A percentile compares a stretch with the other conserved stretches of the same genome.
phyloP scores from a whole-genome alignment of 2,329 filamentous ascomycete species.

The Neofusicoccum parvum region DNA sequence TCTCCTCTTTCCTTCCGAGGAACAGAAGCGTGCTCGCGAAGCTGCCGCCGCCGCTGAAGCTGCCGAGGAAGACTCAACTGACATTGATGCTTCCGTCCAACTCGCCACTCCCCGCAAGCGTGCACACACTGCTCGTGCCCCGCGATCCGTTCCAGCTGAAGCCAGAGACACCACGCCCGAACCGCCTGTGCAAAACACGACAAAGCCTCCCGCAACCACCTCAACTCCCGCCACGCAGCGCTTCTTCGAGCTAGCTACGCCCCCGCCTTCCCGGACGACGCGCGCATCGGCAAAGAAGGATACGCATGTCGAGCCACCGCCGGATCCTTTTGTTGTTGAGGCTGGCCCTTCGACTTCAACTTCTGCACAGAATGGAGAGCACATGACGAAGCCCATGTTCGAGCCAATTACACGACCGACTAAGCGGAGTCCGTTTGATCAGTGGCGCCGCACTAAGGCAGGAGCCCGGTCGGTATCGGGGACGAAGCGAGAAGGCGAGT shows the following conservation, averaged over 20 bases:
- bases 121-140: slow-evolving; percentile 30
- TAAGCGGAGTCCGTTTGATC: slow-evolving; percentile 64
- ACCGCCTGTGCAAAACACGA: slow-evolving; percentile 27
- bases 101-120: slow-evolving; percentile 1
- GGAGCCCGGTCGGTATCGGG: background rate
- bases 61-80: slow-evolving; percentile 62
- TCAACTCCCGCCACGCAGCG: slow-evolving; percentile 51
- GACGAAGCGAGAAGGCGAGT: slow-evolving; percentile 36
- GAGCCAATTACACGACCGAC: slow-evolving; percentile 22
- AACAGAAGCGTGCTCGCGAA: slow-evolving; percentile 46
- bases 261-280: slow-evolving; percentile 63
- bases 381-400: slow-evolving; percentile 19
- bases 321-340: slow-evolving; percentile 1
- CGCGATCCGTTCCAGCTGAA: slow-evolving; percentile 27
- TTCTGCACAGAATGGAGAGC: background rate
- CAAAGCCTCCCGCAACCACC: slow-evolving; percentile 53
- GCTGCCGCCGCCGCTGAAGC: slow-evolving; percentile 46
- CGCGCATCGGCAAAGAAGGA: slow-evolving; percentile 57
- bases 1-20: slow-evolving; percentile 66
- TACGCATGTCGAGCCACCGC: slow-evolving; percentile 31
- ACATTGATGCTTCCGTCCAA: slow-evolving; percentile 47
- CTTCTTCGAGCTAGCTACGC: slow-evolving; percentile 27
- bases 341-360: slow-evolving; percentile 25
- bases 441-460: slow-evolving; percentile 67
- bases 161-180: slow-evolving; percentile 1